A percentile compares a stretch with the other conserved stretches of the same genome.
Evolutionary conservation across 176 grass and related monocot species (phyloP).

Genomic region (Oryza meridionalis): DNA sequence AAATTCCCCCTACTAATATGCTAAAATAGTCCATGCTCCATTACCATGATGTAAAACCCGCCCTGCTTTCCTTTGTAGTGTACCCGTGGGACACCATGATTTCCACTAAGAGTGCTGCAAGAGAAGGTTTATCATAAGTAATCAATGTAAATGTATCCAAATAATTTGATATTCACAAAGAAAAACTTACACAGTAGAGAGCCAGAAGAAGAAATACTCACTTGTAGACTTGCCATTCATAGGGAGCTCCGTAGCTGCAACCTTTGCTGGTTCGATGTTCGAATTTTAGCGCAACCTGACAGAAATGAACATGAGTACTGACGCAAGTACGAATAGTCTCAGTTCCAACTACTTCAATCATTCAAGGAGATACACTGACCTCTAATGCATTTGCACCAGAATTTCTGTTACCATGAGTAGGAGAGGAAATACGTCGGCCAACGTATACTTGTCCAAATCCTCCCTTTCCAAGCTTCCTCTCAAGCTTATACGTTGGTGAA

Average conservation of each 20-base stretch:
- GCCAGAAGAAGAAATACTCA: conserved; percentile 43
- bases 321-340: not conserved
- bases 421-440: conserved; percentile 66
- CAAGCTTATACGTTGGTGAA: conserved; percentile 83
- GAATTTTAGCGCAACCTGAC: conserved; percentile 88
- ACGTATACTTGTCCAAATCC: conserved; percentile 98
- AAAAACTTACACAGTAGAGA: conserved; percentile 19
- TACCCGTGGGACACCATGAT: conserved; percentile 87
- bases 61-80: conserved; percentile 95
- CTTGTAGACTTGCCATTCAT: conserved; percentile 98
- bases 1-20: conserved; percentile 7
- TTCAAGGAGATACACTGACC: conserved; percentile 51
- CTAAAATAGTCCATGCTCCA: not conserved
- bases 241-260: conserved; percentile 87
- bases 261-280: conserved; percentile 95
- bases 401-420: conserved; percentile 52
- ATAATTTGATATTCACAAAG: conserved; percentile 11
- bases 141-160: conserved; percentile 2
- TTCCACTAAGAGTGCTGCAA: conserved; percentile 88
- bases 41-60: conserved; percentile 86
- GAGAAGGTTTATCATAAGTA: conserved; percentile 37
- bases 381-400: conserved; percentile 81
- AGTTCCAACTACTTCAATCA: conserved; percentile 36
- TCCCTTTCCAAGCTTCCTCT: conserved; percentile 95
- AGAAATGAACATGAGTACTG: conserved; percentile 42